Percentiles rank a stretch among this genome's conserved stretches.
Conservation (phyloP, 768 basidiomycete species). For the Russula foetens region DNA sequence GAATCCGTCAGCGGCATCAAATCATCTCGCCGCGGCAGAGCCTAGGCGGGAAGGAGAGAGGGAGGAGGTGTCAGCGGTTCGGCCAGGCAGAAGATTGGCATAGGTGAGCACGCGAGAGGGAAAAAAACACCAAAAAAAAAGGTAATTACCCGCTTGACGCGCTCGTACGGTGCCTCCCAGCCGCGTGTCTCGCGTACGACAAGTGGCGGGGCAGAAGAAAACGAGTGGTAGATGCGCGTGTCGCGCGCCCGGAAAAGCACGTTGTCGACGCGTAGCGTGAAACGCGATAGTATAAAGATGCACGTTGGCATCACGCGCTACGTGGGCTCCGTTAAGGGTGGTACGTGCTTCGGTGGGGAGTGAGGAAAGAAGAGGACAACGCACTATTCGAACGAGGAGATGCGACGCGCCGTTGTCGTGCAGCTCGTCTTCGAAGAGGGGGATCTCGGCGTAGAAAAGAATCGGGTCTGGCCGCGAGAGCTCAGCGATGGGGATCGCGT, state of each 20-base stretch:
- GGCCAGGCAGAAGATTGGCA: too few relatives aligned
- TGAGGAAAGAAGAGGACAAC: slow-evolving; percentile 29
- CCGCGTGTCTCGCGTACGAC: slow-evolving; percentile 79
- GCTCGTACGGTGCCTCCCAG: slow-evolving; percentile 85
- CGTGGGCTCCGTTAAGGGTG: not conserved
- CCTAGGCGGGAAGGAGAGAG: too few relatives aligned
- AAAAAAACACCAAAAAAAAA: not conserved
- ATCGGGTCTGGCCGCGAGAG: slow-evolving; percentile 90
- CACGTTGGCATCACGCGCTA: slow-evolving; percentile 97
- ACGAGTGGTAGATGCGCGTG: slow-evolving; percentile 84
- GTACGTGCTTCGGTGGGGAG: too few relatives aligned
- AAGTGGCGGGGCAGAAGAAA: slow-evolving; percentile 48
- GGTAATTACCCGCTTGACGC: slow-evolving; percentile 59
- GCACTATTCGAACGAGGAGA: slow-evolving; percentile 77
- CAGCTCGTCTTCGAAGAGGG: slow-evolving; percentile 92
- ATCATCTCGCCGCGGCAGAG: slow-evolving; percentile 67
- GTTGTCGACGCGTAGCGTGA: slow-evolving; percentile 90
- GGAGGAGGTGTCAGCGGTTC: too few relatives aligned
- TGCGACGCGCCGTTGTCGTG: slow-evolving; percentile 94
- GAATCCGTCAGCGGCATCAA: slow-evolving; percentile 83
- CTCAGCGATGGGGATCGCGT: slow-evolving; percentile 76
- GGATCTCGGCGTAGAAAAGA: slow-evolving; percentile 94
- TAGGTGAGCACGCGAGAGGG: not conserved
- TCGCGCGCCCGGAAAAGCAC: slow-evolving; percentile 90
- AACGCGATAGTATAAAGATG: slow-evolving; percentile 82